phyloP scores from a whole-genome alignment of 2,329 filamentous ascomycete genomes.

The Colletotrichum godetiae region DNA sequence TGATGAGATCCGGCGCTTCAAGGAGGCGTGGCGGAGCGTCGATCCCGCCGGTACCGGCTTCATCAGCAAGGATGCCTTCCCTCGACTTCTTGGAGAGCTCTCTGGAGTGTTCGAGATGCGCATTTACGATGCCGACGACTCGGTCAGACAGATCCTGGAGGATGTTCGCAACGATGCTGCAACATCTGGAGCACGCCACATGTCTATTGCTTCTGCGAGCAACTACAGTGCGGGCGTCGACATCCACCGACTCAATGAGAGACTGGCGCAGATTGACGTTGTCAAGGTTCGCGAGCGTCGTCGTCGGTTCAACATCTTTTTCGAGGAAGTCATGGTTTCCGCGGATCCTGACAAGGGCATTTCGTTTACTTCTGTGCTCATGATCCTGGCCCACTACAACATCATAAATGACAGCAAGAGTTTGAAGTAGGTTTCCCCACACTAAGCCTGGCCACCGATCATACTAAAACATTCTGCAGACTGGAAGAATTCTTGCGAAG shows the following conservation, averaged over 20 bases:
- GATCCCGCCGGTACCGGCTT: constrained; percentile 93
- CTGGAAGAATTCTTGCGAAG: constrained; percentile 95
- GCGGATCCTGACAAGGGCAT: constrained; percentile 91
- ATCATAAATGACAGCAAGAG: constrained; percentile 99
- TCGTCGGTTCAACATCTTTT: constrained; percentile 91
- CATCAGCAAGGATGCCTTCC: constrained; percentile 90
- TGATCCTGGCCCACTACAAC: constrained; percentile 98
- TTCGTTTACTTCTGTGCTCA: constrained; percentile 89
- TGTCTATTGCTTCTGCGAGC: constrained; percentile 64
- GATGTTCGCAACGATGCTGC: constrained; percentile 72
- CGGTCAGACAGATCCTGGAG: constrained; percentile 86
- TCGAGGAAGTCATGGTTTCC: constrained; percentile 94
- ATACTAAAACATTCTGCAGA: constrained; percentile 53
- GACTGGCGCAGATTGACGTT: constrained; percentile 80
- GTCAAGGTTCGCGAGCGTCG: constrained; percentile 79
- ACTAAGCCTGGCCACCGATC: no score
- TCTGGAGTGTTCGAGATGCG: constrained; percentile 98
- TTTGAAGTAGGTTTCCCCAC: constrained; percentile 69
- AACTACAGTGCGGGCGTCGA: constrained; percentile 73
- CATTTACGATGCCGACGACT: constrained; percentile 92
- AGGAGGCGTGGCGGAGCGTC: constrained; percentile 96
- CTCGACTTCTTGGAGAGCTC: constrained; percentile 87
- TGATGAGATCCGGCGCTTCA: constrained; percentile 95
- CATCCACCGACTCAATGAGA: constrained; percentile 77
- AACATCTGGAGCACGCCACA: constrained; percentile 55